Evolutionary conservation across 2,329 filamentous ascomycete species (phyloP).

Genomic region (Neonectria neomacrospora): DNA sequence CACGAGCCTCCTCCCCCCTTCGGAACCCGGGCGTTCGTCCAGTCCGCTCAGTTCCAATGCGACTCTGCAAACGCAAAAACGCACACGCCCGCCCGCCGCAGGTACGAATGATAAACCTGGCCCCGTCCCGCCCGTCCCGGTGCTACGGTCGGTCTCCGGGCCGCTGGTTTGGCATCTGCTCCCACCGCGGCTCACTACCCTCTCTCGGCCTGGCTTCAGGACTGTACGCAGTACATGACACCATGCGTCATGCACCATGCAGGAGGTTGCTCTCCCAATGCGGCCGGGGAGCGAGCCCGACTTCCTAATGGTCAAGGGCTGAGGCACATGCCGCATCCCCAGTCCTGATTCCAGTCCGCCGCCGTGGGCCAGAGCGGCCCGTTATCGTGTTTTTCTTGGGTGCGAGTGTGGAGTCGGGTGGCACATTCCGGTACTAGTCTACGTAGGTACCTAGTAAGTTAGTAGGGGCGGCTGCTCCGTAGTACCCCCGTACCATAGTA

Average conservation of each 20-base stretch:
- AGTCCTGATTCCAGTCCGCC: constrained; percentile 1
- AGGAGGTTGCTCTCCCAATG: constrained; percentile 37
- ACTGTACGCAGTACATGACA: no score
- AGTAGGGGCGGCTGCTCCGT: neutral
- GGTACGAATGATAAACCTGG: constrained; percentile 21
- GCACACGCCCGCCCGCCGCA: constrained; percentile 5
- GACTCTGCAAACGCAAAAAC: constrained; percentile 4
- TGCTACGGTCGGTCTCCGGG: constrained; percentile 37
- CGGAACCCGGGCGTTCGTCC: neutral
- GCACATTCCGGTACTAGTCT: neutral
- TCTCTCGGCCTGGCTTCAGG: constrained; percentile 20
- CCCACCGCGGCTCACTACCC: constrained; percentile 28
- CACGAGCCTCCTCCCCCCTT: no score
- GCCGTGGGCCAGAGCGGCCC: constrained; percentile 2
- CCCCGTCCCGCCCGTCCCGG: constrained; percentile 30
- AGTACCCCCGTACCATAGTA: no score
- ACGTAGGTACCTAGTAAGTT: no score
- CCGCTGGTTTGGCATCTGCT: constrained; percentile 36
- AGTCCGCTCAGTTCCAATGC: neutral
- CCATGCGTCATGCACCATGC: constrained; percentile 39
- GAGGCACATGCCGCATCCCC: neutral
- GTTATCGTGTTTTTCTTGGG: neutral
- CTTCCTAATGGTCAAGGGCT: neutral
- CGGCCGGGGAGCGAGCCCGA: constrained; percentile 2
- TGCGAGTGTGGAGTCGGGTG: neutral